phyloP scores from a whole-genome alignment of 2,329 filamentous ascomycete genomes.

The Passalora sequoiae region DNA sequence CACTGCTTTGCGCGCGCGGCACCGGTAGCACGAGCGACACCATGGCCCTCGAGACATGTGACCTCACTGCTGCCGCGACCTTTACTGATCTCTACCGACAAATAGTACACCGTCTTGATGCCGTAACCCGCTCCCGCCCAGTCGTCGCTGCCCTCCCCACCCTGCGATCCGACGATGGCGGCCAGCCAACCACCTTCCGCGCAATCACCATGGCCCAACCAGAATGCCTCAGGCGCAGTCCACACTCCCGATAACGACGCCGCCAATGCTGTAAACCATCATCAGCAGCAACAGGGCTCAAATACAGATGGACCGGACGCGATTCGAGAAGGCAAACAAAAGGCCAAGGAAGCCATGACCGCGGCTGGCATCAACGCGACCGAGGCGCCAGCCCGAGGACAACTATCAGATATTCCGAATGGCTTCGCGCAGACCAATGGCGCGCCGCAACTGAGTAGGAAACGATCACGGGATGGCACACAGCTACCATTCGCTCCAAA shows the following conservation, averaged over 20 bases:
- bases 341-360: constrained; percentile 54
- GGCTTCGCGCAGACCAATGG: constrained; percentile 42
- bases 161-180: constrained; percentile 1
- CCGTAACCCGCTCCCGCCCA: neutral
- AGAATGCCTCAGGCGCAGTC: constrained; percentile 20
- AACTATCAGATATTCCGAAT: constrained; percentile 16
- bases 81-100: neutral
- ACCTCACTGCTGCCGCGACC: no score
- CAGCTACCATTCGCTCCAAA: constrained; percentile 41
- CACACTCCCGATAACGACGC: constrained; percentile 21
- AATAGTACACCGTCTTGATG: neutral
- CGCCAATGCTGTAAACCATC: constrained; percentile 15
- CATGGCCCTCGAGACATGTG: neutral
- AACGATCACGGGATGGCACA: constrained; percentile 57
- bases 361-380: constrained; percentile 44
- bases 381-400: constrained; percentile 22
- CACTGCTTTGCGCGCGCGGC: no score
- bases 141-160: neutral
- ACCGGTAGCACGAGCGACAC: no score
- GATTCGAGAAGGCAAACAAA: constrained; percentile 56
- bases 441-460: constrained; percentile 45
- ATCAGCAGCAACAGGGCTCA: constrained; percentile 11
- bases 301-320: constrained; percentile 36
- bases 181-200: constrained; percentile 1
- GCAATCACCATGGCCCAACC: constrained; percentile 11